A percentile compares a stretch with the other conserved stretches of the same genome.
These are phyloP conservation scores for Naegleria gruberi DNA, from an alignment of 208 protist species.

Conservation along the genomic window DNA sequence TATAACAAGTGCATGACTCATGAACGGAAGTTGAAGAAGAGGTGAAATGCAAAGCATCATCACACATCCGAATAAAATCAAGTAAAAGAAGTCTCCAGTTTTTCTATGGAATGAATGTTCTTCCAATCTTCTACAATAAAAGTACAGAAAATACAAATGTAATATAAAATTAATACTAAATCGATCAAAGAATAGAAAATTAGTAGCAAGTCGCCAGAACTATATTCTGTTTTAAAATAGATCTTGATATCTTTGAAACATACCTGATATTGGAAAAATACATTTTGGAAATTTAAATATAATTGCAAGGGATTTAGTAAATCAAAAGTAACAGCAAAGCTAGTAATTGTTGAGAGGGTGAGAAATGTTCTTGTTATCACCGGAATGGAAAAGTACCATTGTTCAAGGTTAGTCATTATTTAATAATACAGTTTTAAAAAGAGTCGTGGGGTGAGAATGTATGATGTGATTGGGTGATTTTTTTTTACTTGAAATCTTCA, in stretches of 20 bases:
- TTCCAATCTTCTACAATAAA: constrained; percentile 35
- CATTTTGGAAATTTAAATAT: neutral
- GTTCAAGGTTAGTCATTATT: neutral
- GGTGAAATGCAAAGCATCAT: constrained; percentile 1
- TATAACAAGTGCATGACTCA: constrained; percentile 32
- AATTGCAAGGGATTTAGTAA: neutral
- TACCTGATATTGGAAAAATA: neutral
- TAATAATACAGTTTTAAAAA: no score
- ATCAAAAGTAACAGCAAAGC: constrained; percentile 13
- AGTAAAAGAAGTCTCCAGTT: constrained; percentile 38
- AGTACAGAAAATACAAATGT: constrained; percentile 71
- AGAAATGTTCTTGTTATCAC: neutral
- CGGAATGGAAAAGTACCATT: constrained; percentile 3
- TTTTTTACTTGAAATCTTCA: no score
- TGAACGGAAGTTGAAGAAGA: constrained; percentile 26
- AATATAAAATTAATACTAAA: constrained; percentile 70
- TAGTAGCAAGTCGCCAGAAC: constrained; percentile 69
- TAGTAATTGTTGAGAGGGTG: neutral
- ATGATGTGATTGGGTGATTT: no score
- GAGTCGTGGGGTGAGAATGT: no score
- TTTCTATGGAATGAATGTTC: constrained; percentile 44
- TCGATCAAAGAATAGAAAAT: constrained; percentile 72
- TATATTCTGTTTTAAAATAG: constrained; percentile 27
- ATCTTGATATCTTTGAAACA: neutral
- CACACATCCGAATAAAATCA: constrained; percentile 38